Evolutionary conservation across 2,329 filamentous ascomycete species (phyloP).

Genomic region (Pyricularia grisea): DNA sequence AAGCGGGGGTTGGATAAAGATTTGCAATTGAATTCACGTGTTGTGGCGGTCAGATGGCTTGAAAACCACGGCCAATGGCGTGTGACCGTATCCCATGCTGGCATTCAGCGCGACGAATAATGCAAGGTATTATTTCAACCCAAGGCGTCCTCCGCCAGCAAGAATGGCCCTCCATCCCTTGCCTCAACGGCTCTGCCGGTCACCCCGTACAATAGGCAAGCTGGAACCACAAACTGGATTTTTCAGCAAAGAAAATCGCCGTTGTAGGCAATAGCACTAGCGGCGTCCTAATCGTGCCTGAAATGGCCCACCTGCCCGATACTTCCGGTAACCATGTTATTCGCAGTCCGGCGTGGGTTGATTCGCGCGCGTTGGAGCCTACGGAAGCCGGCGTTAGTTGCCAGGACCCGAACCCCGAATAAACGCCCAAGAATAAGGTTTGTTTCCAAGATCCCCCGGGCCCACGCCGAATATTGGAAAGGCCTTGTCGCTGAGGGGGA

Average conservation of each 20-base stretch:
- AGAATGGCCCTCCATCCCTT: conserved; percentile 41
- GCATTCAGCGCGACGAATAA: no score
- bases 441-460: conserved; percentile 36
- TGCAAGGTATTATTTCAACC: no score
- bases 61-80: conserved; percentile 30
- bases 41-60: conserved; percentile 33
- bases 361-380: conserved; percentile 23
- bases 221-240: conserved; percentile 41
- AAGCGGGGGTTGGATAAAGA: no score
- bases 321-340: conserved; percentile 25
- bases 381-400: conserved; percentile 25
- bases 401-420: conserved; percentile 29
- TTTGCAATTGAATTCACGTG: conserved; percentile 19
- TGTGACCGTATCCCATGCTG: no score
- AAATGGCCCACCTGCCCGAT: conserved; percentile 16
- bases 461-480: conserved; percentile 36
- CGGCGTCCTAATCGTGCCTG: conserved; percentile 41
- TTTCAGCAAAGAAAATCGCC: conserved; percentile 37
- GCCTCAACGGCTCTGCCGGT: conserved; percentile 32
- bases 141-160: conserved; percentile 22
- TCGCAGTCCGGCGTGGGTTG: conserved; percentile 31
- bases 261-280: conserved; percentile 48
- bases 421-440: conserved; percentile 31
- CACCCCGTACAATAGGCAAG: conserved; percentile 41
- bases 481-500: conserved; percentile 16